Base-by-base conservation (phyloP, 2,329 filamentous ascomycete genomes). In the Ophiocordyceps camponoti-saundersi region DNA sequence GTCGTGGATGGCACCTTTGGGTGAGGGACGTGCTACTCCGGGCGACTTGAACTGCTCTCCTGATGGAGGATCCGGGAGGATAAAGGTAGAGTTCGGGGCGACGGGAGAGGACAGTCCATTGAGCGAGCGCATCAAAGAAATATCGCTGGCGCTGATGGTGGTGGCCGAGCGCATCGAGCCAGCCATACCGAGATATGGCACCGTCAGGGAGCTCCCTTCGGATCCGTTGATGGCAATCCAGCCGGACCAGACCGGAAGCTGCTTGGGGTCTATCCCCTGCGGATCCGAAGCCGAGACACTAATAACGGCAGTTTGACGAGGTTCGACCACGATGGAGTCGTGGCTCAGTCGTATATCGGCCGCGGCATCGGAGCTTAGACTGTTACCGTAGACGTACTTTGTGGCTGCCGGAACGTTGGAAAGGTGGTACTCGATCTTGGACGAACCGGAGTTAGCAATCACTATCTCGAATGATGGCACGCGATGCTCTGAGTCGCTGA, bases 211-310 rank as follows among this genome's bases (percentile, higher is more conserved):
- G 21, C n/a, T 46, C 22, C 48, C 48, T 26, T 50, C 48, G 22
- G 50, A 49, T 3, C 46, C 46, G 16, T 44, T 15, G 23, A 51
- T 34, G 42, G 34, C 18, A 16, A 51, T 16, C 48, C 46, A 51
- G 34, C 50, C 47, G n/a, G 50, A 51, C 50, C 45, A 49, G 7
- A 51, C 6, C 10, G 46, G 46, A 32, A 51, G 43, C 18, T 46
- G 46, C 42, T 43, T 1, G 6, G 42, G 32, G 15, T 44, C 39
- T 8, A 50, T n/a, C 2, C 44, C 44, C 8, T 20, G 10, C 22
- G 46, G 46, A 20, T 46, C 44, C 3, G 44, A 20, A 15, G 48
- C 48, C 2, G 46, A 48, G 22, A 50, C 41, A 8, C 42, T 32
- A 5, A 51, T 26, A 2, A 36, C 46, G 30, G 22, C 32, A n/a